Evolutionary conservation across 2,329 filamentous ascomycete genomes (phyloP), one percentile per base, ranked within the genome.

Genomic region (Bimuria novae-zelandiae): DNA sequence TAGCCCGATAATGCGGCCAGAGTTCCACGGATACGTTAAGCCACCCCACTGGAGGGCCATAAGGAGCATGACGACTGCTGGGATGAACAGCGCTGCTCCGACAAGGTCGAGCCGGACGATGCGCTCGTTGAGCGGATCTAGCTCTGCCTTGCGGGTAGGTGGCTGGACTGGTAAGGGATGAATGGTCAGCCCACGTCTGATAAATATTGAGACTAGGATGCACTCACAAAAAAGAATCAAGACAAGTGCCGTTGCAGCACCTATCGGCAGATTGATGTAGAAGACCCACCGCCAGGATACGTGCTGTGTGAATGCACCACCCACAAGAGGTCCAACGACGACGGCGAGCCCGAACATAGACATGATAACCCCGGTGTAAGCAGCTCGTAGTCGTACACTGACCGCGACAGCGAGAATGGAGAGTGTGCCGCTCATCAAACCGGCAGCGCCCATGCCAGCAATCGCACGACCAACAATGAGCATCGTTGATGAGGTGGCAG

Each of bases 1-100:
- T 1, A 80, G 66, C 0, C 71, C 73, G 39, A 85, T 82, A 21
- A 76, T 74, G 0, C 71, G 63, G 0, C 70, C 74, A 2, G 70
- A 74, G 42, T 71, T 61, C 82, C 82, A 86, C 0, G 67, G 36
- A 43, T 73, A 66, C 7, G 65, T 63, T 1, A 67, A 49, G 4
- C 71, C 72, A 2, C 77, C 79, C 71, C 75, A 80, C 57, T 82
- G 77, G 7, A 82, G 66, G 0, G 77, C 77, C 7, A 81, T 69
- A 8, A 81, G 59, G 21, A 79, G 70, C 62, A 74, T 78, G 35
- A 78, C 56, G 33, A 76, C 61, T 4, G 71, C 69, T 2, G 69
- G 73, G 41, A 79, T 71, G 36, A 80, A 65, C 23, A 79, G 57
- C 12, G 70, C 60, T 1, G 71, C 70, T 2, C 80, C 80, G 0